Percentiles rank a stretch among this genome's conserved stretches.
phyloP scores from a whole-genome alignment of 2,329 filamentous ascomycete genomes.

The Tolypocladium capitatum region DNA sequence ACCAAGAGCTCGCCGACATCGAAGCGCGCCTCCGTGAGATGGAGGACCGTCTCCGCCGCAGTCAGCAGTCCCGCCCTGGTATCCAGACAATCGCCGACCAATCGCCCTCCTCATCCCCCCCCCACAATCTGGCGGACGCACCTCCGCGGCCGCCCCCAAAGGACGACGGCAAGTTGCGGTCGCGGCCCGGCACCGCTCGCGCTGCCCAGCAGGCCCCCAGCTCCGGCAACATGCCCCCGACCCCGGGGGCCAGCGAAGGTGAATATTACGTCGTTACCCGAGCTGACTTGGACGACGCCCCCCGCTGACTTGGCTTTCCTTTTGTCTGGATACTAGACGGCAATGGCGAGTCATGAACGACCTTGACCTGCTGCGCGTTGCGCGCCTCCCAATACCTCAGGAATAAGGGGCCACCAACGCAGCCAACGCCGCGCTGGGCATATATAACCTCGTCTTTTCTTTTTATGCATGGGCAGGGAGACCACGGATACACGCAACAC shows the following conservation, averaged over 20 bases:
- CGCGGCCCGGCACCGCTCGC: slow-evolving; percentile 41
- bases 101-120: slow-evolving; percentile 4
- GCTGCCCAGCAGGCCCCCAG: slow-evolving; percentile 37
- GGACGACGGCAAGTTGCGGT: slow-evolving; percentile 25
- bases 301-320: slow-evolving; percentile 16
- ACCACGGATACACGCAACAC: slow-evolving; percentile 2
- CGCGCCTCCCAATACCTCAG: neutral
- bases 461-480: slow-evolving; percentile 4
- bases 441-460: neutral
- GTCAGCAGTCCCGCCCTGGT: slow-evolving; percentile 8
- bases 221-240: slow-evolving; percentile 45
- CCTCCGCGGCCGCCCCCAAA: slow-evolving; percentile 9
- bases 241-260: slow-evolving; percentile 50
- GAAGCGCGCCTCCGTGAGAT: slow-evolving; percentile 75
- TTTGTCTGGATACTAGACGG: slow-evolving; percentile 19
- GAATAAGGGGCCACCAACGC: neutral
- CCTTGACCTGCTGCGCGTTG: neutral
- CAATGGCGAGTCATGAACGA: slow-evolving; percentile 19
- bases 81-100: slow-evolving; percentile 4
- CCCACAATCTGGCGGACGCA: slow-evolving; percentile 3
- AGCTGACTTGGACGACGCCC: slow-evolving; percentile 15
- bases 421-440: neutral
- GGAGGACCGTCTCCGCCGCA: slow-evolving; percentile 56
- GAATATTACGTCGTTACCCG: slow-evolving; percentile 32
- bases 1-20: slow-evolving; percentile 71